Evolutionary conservation across 345 rosid genomes (phyloP).

Genomic region (Raphanus raphanistrum): DNA sequence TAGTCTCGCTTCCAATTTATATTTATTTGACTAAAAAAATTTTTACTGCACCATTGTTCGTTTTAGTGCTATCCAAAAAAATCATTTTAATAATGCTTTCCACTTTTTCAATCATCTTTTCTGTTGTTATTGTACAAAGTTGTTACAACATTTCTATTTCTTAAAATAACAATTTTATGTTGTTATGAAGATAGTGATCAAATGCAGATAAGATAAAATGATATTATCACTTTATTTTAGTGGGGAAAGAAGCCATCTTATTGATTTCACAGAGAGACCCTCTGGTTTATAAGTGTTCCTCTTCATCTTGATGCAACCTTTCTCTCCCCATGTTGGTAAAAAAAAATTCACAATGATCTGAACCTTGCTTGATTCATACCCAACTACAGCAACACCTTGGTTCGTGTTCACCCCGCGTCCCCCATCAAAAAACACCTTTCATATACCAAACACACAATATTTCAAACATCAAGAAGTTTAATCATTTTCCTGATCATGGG

Average conservation of each 20-base stretch:
- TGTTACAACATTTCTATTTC: constrained; percentile 16
- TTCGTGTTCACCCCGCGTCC: constrained; percentile 60
- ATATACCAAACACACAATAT: constrained; percentile 5
- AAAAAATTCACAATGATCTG: constrained; percentile 73
- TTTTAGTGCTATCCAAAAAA: neutral
- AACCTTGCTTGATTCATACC: constrained; percentile 68
- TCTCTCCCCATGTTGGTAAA: constrained; percentile 80
- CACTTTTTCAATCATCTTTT: neutral
- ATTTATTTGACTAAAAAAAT: neutral
- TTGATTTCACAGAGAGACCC: constrained; percentile 50
- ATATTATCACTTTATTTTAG: constrained; percentile 44
- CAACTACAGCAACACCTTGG: constrained; percentile 83
- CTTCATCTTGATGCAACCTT: constrained; percentile 73
- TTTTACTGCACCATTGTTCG: neutral
- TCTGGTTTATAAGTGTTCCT: constrained; percentile 54
- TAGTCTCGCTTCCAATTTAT: neutral
- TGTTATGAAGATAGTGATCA: neutral
- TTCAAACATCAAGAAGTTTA: neutral
- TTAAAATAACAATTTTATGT: neutral
- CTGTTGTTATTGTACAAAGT: neutral
- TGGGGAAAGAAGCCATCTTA: constrained; percentile 88
- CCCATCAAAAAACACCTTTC: constrained; percentile 77
- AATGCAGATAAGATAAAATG: constrained; percentile 10
- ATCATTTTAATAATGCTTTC: neutral
- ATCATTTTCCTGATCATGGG: neutral